phyloP scores from a whole-genome alignment of 208 protist genomes.

The Strigomonas galati region DNA sequence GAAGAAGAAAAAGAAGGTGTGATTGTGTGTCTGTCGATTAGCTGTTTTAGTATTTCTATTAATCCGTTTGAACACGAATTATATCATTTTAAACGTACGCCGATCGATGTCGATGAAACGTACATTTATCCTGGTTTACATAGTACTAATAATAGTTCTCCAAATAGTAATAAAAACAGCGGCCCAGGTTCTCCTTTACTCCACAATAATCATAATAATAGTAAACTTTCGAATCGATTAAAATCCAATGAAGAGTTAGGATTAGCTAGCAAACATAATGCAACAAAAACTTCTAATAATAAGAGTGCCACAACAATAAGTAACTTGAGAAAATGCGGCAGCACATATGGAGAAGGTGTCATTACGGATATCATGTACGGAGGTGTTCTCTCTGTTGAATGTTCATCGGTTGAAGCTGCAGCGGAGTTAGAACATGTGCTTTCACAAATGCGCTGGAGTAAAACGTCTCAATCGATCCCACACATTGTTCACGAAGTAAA shows the following conservation, averaged over 20 bases:
- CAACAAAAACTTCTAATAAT: slow-evolving; percentile 5
- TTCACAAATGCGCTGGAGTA: slow-evolving; percentile 34
- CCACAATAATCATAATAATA: too few species aligned
- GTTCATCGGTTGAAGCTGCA: slow-evolving; percentile 31
- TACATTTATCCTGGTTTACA: slow-evolving; percentile 7
- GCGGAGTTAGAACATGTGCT: slow-evolving; percentile 43
- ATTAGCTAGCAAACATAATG: too few species aligned
- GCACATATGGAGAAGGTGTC: slow-evolving; percentile 66
- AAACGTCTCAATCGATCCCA: slow-evolving; percentile 20
- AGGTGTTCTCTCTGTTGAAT: slow-evolving; percentile 66
- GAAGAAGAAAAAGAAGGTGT: neutral
- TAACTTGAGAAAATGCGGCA: too few species aligned
- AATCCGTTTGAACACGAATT: slow-evolving; percentile 63
- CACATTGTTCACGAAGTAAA: slow-evolving; percentile 35
- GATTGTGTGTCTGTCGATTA: slow-evolving; percentile 41
- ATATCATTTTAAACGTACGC: slow-evolving; percentile 37
- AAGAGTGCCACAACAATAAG: too few species aligned
- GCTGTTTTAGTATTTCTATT: slow-evolving; percentile 71
- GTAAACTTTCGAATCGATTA: too few species aligned
- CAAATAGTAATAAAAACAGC: slow-evolving; percentile 11
- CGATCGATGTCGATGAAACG: slow-evolving; percentile 45
- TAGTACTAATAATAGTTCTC: slow-evolving; percentile 8
- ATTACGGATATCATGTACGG: slow-evolving; percentile 89
- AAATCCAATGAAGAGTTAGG: too few species aligned
- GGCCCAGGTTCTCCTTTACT: too few species aligned